These are phyloP conservation scores for Wickerhamomyces chambardii DNA, from an alignment of 805 yeast species.

Conservation along the genomic window DNA sequence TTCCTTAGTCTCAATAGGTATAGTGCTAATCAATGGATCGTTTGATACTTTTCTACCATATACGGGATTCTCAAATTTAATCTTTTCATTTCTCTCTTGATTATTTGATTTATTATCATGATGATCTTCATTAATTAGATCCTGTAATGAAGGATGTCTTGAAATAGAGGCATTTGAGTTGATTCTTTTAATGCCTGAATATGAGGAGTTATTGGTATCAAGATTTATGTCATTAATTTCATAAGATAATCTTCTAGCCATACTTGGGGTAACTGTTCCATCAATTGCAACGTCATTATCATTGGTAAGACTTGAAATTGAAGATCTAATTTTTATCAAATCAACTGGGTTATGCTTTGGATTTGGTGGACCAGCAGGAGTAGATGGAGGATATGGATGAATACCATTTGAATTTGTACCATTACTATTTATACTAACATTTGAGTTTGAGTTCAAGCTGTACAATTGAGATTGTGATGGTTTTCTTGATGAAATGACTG, in stretches of 20 bases:
- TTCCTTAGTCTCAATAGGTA: too few species aligned
- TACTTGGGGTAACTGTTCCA: slow-evolving; percentile 29
- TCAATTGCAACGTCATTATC: slow-evolving; percentile 34
- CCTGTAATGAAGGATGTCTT: slow-evolving; percentile 9
- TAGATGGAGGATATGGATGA: slow-evolving; percentile 1
- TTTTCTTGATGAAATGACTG: too few species aligned
- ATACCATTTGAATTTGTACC: too few species aligned
- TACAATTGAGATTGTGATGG: too few species aligned
- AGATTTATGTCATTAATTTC: slow-evolving; percentile 12
- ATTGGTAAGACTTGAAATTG: slow-evolving; percentile 27
- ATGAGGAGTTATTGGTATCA: too few species aligned
- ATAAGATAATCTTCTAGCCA: slow-evolving; percentile 19
- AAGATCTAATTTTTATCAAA: slow-evolving; percentile 11
- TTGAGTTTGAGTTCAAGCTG: too few species aligned
- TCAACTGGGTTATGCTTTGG: neutral
- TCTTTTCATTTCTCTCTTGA: slow-evolving; percentile 3
- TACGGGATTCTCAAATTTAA: slow-evolving; percentile 7
- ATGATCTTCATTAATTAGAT: slow-evolving; percentile 9
- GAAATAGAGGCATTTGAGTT: too few species aligned
- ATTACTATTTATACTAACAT: too few species aligned
- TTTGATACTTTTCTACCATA: slow-evolving; percentile 1
- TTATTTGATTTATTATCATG: too few species aligned
- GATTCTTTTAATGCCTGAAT: too few species aligned
- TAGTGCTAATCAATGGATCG: too few species aligned
- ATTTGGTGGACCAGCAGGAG: slow-evolving; percentile 3